A percentile compares a stretch with the other conserved stretches of the same genome.
phyloP scores from a whole-genome alignment of 2,329 filamentous ascomycete genomes.

The Triangularia setosa region DNA sequence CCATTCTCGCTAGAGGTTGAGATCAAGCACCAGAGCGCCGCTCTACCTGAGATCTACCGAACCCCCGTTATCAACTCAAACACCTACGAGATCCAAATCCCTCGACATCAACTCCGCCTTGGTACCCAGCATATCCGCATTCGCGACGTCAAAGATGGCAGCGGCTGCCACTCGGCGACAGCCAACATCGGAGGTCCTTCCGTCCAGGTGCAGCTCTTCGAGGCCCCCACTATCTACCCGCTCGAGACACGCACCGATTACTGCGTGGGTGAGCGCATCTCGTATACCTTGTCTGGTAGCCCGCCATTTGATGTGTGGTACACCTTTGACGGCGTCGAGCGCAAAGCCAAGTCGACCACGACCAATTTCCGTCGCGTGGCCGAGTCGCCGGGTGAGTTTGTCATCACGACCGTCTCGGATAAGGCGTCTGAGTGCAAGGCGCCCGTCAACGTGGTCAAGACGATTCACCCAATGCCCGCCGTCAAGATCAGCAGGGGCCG shows the following conservation, averaged over 20 bases:
- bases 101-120: conserved; percentile 76
- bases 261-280: conserved; percentile 91
- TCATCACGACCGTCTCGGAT: conserved; percentile 82
- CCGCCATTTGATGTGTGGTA: conserved; percentile 93
- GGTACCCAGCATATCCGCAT: conserved; percentile 89
- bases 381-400: conserved; percentile 84
- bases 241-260: conserved; percentile 82
- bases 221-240: conserved; percentile 85
- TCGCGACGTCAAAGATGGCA: conserved; percentile 80
- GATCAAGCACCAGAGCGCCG: conserved; percentile 83
- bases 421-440: conserved; percentile 85
- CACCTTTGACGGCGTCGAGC: conserved; percentile 72
- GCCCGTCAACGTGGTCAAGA: conserved; percentile 70
- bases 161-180: conserved; percentile 73
- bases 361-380: conserved; percentile 91
- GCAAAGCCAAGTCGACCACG: conserved; percentile 73
- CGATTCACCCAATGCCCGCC: conserved; percentile 86
- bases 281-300: conserved; percentile 85
- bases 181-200: conserved; percentile 67
- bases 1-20: conserved; percentile 90
- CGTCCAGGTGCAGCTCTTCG: conserved; percentile 87
- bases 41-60: conserved; percentile 73
- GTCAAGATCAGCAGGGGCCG: conserved; percentile 85
- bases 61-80: conserved; percentile 75
- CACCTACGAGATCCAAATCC: conserved; percentile 76